A percentile compares a stretch with the other conserved stretches of the same genome.
Conservation (phyloP, 176 grass and related monocot species). For the Sorghum bicolor region DNA sequence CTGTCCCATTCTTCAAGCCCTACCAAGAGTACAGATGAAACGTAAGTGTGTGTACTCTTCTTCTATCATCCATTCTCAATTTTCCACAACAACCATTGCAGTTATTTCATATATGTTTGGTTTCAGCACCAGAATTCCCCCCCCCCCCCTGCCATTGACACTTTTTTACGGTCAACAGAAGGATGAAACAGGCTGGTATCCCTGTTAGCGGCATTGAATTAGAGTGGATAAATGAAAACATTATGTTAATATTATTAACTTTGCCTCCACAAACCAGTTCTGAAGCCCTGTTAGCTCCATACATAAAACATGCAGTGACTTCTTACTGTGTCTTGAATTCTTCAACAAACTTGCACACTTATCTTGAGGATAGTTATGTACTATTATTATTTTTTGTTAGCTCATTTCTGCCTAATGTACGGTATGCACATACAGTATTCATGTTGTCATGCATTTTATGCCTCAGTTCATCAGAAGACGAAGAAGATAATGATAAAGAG, state of each 20-base stretch:
- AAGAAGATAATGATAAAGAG: constrained; percentile 70
- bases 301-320: not conserved
- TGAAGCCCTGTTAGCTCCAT: not conserved
- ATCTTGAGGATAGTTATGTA: not conserved
- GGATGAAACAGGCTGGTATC: not conserved
- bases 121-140: not conserved
- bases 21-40: constrained; percentile 40
- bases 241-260: not conserved
- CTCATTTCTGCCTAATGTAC: constrained; percentile 17
- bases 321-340: not conserved
- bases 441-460: constrained; percentile 19
- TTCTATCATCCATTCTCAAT: not conserved
- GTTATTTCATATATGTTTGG: not conserved
- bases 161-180: not conserved
- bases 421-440: not conserved
- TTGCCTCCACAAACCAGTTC: not conserved
- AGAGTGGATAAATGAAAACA: not conserved
- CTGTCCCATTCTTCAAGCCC: constrained; percentile 46
- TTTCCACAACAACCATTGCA: constrained; percentile 16
- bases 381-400: not conserved
- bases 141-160: not conserved
- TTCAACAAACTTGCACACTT: not conserved
- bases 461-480: constrained; percentile 69
- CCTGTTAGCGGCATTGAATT: not conserved
- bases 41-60: constrained; percentile 39